Base-by-base conservation (phyloP, 306 rosid genomes). In the Cucumis melo region DNA sequence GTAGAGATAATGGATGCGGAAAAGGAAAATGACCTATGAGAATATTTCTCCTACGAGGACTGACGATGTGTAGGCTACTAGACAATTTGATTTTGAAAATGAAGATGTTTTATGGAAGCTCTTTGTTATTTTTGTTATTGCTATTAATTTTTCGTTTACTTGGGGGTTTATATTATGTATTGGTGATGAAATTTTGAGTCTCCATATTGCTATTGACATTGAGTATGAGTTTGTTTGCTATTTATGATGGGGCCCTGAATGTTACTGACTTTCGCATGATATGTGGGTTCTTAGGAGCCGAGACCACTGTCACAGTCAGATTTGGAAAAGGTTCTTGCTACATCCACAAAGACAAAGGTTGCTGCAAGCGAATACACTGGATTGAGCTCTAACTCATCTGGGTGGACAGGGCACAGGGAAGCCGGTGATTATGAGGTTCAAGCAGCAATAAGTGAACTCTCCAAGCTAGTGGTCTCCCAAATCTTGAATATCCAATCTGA, bases 361-460 rank as follows among this genome's bases (percentile, higher is more conserved):
- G 99, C 96, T 75, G 99, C 99, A 27, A 73, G 81, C 72, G 97
- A 92, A 82, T 94, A 90, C 74, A 23, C 80, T 3, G 96, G 92
- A 76, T 83, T 92, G 73, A 74, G 41, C 79, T 39, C 68, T 20
- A 87, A 82, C 61, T 83, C 86, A 38, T 63, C 91, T 8, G 77
- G 90, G 76, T 86, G 86, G 86, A 32, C 87, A 1, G 80, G 80
- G 77, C 79, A 73, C 48, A 78, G 85, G 39, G 99, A 92, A 23
- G 50, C 93, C 55, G 86, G 89, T 78, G 96, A 89, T 65, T 77
- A 77, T 77, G 91, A 84, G 76, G 84, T 86, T 81, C 90, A 89
- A 84, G 96, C 89, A 64, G 96, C 92, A 61, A 84, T 94, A 86
- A 84, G 74, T 72, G 99, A 90, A 85, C 79, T 92, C 51, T 87